Base-by-base conservation (phyloP, 1,139 yeast genomes). In the Yamadazyma oceani region DNA sequence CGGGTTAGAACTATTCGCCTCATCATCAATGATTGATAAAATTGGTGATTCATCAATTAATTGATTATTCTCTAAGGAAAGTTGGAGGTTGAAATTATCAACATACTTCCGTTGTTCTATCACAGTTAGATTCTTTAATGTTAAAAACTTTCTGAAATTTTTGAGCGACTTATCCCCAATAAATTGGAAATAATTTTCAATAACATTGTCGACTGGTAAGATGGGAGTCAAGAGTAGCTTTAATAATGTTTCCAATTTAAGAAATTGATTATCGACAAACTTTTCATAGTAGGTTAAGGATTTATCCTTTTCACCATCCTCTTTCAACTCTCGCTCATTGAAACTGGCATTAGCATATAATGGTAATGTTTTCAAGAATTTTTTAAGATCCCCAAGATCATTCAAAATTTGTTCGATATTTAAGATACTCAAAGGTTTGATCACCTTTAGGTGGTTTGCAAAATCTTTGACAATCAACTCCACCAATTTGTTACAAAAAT, bases 341-440 rank as follows among this genome's bases (percentile, higher is more conserved):
- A 38, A 60, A 36, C 55, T 59, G 4, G 72, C 63, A 45, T 68
- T 64, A 1, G 72, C 55, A 40, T 58, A 62, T 16, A 63, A 55
- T 4, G 88, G 88, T 36, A 86, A 64, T 16, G 60, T 62, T 16
- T 74, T 48, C 35, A 88, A 71, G 22, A 76, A 65, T 23, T 69
- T 68, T 51, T 84, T 84, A 49, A 92, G 59, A 8, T 76, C 70
- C 30, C 81, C 79, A 4, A 85, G 55, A 59, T 92, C 98, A 25
- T 84, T 64, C 26, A 84, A 64, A 54, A 92, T 70, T 56, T 90
- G 97, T 55, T 90, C 96, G 5, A 94, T 84, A 48, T 84, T 82
- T 12, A 77, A 66, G 16, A 82, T 82, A 5, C 76, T 69, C 26
- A 90, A 73, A 1, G 95, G 95, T 42, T 75, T 77, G 51, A 82